Conservation (phyloP, 2,329 filamentous ascomycete species). For the Talaromyces marneffei region DNA sequence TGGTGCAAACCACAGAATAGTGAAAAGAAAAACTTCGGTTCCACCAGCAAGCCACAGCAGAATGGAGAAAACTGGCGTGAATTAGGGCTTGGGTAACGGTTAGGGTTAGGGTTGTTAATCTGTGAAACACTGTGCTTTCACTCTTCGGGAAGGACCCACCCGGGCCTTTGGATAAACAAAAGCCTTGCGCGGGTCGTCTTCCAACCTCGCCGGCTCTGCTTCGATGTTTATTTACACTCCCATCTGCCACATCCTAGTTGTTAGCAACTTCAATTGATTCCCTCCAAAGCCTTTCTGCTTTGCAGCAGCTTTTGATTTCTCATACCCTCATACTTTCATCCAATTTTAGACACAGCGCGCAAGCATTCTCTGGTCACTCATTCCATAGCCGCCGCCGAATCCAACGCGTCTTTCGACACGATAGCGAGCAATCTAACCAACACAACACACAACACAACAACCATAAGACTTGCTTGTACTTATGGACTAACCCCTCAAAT, state of each 20-base stretch:
- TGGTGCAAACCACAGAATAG: too few species aligned
- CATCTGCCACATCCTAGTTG: not conserved
- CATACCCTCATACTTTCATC: not conserved
- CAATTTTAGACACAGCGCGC: not conserved
- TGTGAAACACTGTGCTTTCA: not conserved
- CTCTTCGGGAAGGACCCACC: slow-evolving; percentile 8
- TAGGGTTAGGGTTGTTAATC: not conserved
- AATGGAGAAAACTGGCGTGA: too few species aligned
- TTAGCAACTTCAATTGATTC: not conserved
- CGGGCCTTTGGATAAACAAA: slow-evolving; percentile 10
- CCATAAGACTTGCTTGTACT: not conserved
- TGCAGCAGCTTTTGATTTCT: not conserved
- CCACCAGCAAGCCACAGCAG: too few species aligned
- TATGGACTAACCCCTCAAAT: not conserved
- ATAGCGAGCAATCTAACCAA: not conserved
- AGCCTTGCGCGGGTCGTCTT: not conserved
- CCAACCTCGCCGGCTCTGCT: not conserved
- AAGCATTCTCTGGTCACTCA: not conserved
- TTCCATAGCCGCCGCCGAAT: not conserved
- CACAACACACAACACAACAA: not conserved
- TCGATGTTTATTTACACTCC: slow-evolving; percentile 2
- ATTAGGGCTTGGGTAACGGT: not conserved
- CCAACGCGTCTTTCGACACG: not conserved
- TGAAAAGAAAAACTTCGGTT: too few species aligned
- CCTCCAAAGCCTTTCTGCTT: too few species aligned